These are phyloP conservation scores for Rhodotorula paludigena DNA, from an alignment of 768 basidiomycete species.

Conservation along the genomic window DNA sequence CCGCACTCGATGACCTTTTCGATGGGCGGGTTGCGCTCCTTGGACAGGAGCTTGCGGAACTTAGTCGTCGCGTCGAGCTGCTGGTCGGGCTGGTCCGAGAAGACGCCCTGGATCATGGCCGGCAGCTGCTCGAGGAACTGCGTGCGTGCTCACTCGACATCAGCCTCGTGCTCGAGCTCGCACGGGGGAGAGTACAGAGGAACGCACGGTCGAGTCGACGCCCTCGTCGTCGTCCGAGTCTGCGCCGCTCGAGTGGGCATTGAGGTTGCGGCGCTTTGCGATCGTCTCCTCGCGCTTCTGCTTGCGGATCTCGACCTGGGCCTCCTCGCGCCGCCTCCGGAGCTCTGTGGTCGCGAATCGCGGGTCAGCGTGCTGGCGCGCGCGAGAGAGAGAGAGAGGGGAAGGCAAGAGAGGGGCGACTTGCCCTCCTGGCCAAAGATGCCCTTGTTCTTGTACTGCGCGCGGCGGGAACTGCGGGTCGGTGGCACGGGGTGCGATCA, in stretches of 20 bases:
- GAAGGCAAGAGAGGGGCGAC: background rate
- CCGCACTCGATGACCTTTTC: slow-evolving; percentile 96
- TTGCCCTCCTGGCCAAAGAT: slow-evolving; percentile 68
- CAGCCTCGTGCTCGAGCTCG: no score
- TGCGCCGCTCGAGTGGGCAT: slow-evolving; percentile 61
- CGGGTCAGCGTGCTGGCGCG: background rate
- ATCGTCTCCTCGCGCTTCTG: slow-evolving; percentile 99
- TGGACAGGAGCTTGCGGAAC: slow-evolving; percentile 96
- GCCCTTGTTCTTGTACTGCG: slow-evolving; percentile 84
- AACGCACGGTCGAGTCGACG: slow-evolving; percentile 71
- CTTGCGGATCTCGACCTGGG: slow-evolving; percentile 96
- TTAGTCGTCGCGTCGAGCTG: slow-evolving; percentile 96
- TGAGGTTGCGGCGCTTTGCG: slow-evolving; percentile 80
- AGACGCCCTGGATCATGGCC: slow-evolving; percentile 80
- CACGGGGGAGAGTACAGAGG: slow-evolving; percentile 38
- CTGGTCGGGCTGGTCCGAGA: slow-evolving; percentile 81
- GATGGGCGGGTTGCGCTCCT: slow-evolving; percentile 99
- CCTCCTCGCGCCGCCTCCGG: slow-evolving; percentile 91
- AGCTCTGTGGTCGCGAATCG: slow-evolving; percentile 56
- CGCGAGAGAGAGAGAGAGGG: background rate
- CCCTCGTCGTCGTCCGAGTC: slow-evolving; percentile 89
- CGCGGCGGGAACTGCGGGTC: slow-evolving; percentile 44
- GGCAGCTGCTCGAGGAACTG: slow-evolving; percentile 56
- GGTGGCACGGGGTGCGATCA: no score
- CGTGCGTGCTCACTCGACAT: no score